phyloP scores from a whole-genome alignment of 2,329 filamentous ascomycete species.

The Akanthomyces dipterigenus region DNA sequence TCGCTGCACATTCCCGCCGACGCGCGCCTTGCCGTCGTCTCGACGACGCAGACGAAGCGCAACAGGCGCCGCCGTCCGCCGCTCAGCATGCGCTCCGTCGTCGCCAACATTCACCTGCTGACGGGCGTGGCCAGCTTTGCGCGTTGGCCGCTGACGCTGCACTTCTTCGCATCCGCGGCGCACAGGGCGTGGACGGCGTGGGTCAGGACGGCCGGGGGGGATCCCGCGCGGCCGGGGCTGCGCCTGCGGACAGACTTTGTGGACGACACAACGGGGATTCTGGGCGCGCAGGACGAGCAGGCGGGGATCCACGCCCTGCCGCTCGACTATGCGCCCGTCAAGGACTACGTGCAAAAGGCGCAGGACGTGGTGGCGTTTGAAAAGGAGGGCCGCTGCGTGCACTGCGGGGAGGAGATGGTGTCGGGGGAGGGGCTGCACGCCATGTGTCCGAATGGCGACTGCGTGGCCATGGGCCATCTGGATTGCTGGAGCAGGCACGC shows the following conservation, averaged over 20 bases:
- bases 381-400: conserved; percentile 46
- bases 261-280: conserved; percentile 4
- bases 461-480: conserved; percentile 52
- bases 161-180: conserved; percentile 70
- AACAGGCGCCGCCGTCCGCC: conserved; percentile 50
- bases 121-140: conserved; percentile 72
- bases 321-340: conserved; percentile 48
- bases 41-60: conserved; percentile 43
- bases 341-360: conserved; percentile 48
- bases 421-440: conserved; percentile 46
- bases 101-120: conserved; percentile 77
- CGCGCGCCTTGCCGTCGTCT: conserved; percentile 50
- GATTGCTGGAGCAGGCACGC: conserved; percentile 53
- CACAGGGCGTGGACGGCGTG: conserved; percentile 60
- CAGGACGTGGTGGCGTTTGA: conserved; percentile 49
- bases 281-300: conserved; percentile 7
- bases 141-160: conserved; percentile 73
- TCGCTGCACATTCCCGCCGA: conserved; percentile 69
- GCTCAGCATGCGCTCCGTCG: conserved; percentile 56
- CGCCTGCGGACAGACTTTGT: conserved; percentile 51
- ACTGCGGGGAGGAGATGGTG: conserved; percentile 42
- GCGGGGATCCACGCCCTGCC: conserved; percentile 47
- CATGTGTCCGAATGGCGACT: conserved; percentile 47
- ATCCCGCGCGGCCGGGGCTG: conserved; percentile 41
- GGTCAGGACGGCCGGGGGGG: conserved; percentile 26